Base-by-base conservation (phyloP, 2,329 filamentous ascomycete species). In the Fusarium haematococcum region DNA sequence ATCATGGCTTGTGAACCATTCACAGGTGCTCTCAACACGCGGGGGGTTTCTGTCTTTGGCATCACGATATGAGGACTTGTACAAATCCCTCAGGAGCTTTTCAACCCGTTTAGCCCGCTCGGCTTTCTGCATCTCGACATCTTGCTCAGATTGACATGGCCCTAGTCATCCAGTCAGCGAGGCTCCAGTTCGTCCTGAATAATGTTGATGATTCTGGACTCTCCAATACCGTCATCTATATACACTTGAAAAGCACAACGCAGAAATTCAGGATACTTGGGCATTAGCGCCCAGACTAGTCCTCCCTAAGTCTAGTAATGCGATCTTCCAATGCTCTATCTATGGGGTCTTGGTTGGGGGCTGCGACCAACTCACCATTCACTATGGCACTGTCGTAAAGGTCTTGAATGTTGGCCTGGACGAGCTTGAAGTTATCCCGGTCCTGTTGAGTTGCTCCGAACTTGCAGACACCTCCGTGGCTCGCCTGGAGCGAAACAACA, bases 1-100 rank as follows among this genome's bases (percentile, higher is more conserved):
- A 0, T 18, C 1, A 25, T 76, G 70, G 1, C 23, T 13, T 2
- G 59, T 33, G 16, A 75, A 74, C 74, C 74, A 76, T 20, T 70
- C 50, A 5, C 73, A 76, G 2, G 70, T 75, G 1, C 68, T 68
- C 1, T 20, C 16, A 2, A 69, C 63, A 1, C 68, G 52, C 0
- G 25, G 9, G 1, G 59, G 61, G 6, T 76, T 75, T 50, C 70
- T 54, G 8, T 76, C 25, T 25, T 76, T 77, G 10, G 48, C 18
- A 1, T 32, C 48, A 5, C 16, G 1, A 6, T 52, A 52, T 13
- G 2, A 7, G 2, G 48, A 52, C 1, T 52, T 52, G 25, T 52
- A 52, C 18, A 52, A 6, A 6, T 2, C 14, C 25, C 18, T 52
- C 2, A 52, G 6, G 0, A 52, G 6, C 10, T n/a, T 7, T 52